Evolutionary conservation across 2,329 filamentous ascomycete species (phyloP).

Genomic region (Xylariaceae sp.): DNA sequence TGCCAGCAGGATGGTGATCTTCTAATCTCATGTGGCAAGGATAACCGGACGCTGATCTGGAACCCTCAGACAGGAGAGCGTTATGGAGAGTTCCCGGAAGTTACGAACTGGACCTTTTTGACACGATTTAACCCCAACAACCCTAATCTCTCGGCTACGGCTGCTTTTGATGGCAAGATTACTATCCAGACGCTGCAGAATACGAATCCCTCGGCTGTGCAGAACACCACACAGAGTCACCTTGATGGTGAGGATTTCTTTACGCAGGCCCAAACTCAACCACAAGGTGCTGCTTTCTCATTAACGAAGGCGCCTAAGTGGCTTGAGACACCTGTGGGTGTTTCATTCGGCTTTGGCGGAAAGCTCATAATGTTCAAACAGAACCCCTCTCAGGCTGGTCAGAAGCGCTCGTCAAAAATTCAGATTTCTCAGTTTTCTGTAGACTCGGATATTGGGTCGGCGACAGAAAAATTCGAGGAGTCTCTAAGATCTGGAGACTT

Average conservation of each 20-base stretch:
- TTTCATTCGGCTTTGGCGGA: constrained; percentile 93
- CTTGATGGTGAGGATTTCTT: constrained; percentile 97
- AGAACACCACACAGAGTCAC: constrained; percentile 69
- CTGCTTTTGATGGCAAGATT: constrained; percentile 97
- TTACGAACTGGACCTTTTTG: constrained; percentile 99
- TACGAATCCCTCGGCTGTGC: constrained; percentile 78
- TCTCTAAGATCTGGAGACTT: constrained; percentile 81
- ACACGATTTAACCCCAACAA: constrained; percentile 94
- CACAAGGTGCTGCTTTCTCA: constrained; percentile 88
- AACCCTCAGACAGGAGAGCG: constrained; percentile 89
- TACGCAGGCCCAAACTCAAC: constrained; percentile 87
- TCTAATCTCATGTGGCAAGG: constrained; percentile 91
- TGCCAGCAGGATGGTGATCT: constrained; percentile 89
- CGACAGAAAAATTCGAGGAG: constrained; percentile 86
- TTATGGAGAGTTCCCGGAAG: constrained; percentile 92
- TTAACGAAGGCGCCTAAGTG: constrained; percentile 86
- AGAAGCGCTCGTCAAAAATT: constrained; percentile 75
- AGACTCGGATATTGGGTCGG: constrained; percentile 81
- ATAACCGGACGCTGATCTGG: constrained; percentile 95
- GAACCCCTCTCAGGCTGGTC: constrained; percentile 62
- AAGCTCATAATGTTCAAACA: constrained; percentile 81
- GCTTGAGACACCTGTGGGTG: constrained; percentile 84
- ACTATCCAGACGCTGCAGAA: constrained; percentile 93
- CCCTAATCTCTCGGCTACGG: constrained; percentile 89
- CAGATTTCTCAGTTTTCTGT: constrained; percentile 87